Evolutionary conservation across 2,329 filamentous ascomycete species (phyloP).

Genomic region (Aureobasidium sp.): DNA sequence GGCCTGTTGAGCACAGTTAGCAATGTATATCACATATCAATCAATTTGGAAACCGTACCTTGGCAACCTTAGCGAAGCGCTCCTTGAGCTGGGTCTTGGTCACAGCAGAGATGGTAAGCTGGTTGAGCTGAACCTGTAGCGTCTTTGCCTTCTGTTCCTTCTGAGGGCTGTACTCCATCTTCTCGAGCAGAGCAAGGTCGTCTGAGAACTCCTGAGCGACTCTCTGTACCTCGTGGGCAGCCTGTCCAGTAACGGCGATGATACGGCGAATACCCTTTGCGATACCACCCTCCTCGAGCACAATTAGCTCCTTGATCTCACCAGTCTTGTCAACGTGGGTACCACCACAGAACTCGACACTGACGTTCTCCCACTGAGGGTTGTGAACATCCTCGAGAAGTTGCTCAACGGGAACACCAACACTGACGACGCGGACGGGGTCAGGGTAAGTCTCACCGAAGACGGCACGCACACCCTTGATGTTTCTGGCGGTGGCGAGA

Average conservation of each 20-base stretch:
- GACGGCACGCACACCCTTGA: slow-evolving; percentile 85
- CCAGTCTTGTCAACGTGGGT: slow-evolving; percentile 91
- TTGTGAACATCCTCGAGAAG: slow-evolving; percentile 77
- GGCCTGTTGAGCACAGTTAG: slow-evolving; percentile 23
- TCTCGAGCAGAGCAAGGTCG: slow-evolving; percentile 62
- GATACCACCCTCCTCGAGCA: slow-evolving; percentile 92
- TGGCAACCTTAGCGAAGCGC: slow-evolving; percentile 70
- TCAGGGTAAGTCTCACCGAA: slow-evolving; percentile 98
- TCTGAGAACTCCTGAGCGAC: slow-evolving; percentile 65
- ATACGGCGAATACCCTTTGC: slow-evolving; percentile 97
- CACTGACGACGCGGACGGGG: slow-evolving; percentile 89
- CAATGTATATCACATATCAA: neutral
- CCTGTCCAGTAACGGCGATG: slow-evolving; percentile 85
- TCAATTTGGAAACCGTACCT: slow-evolving; percentile 30
- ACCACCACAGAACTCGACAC: slow-evolving; percentile 93
- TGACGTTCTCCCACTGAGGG: slow-evolving; percentile 75
- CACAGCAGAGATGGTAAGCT: slow-evolving; percentile 72
- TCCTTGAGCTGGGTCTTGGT: slow-evolving; percentile 74
- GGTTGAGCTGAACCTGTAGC: slow-evolving; percentile 68
- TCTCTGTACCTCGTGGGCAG: slow-evolving; percentile 75
- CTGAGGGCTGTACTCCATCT: slow-evolving; percentile 59
- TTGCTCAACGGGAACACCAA: slow-evolving; percentile 82
- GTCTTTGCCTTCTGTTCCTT: slow-evolving; percentile 80
- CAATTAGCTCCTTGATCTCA: slow-evolving; percentile 86
- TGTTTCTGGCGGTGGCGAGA: slow-evolving; percentile 69